Evolutionary conservation across 2,329 filamentous ascomycete genomes (phyloP), one percentile per base, ranked within the genome.

Genomic region (Colletotrichum eremochloae): DNA sequence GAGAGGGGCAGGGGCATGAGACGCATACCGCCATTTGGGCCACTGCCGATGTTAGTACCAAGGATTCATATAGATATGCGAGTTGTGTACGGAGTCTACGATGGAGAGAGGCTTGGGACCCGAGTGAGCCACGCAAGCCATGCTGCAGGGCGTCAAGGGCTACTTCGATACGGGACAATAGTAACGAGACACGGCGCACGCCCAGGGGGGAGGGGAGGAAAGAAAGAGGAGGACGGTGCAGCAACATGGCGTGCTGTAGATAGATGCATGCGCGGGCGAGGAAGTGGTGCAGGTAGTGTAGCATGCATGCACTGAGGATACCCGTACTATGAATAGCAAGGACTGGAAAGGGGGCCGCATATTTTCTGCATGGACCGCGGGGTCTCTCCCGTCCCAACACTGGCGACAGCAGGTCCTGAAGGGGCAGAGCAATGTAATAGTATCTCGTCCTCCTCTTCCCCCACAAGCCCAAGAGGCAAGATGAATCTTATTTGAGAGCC

Each of bases 321-420:
- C 3, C 14, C 29, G 7, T 62, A 24, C 60, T 52, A 63, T 63
- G 60, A 63, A 63, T 63, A 63, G 60, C 36, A 63, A 36, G 40
- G 60, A 15, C 31, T 8, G 31, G 33, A 50, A 48, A 52, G 33
- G 60, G 60, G 57, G 31, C 57, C 24, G 57, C 29, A 44, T n/a
- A 3, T 60, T 24, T 42, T 46, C 40, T 61, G 40, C 60, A 38
- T 50, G 44, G 44, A 63, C 44, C 31, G 60, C 44, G 44, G 60
- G 60, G 60, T 38, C 9, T 61, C 57, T 38, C 31, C 31, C 20
- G 44, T 50, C 44, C 44, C 40, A 31, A 24, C 20, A 44, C 42
- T 31, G 57, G 38, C 40, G 38, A 36, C 8, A 8, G 33, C 33
- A 36, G 33, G 33, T 36, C 56, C 29, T 29, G 40, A 20, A 18